phyloP scores from a whole-genome alignment of 192 early-diverging fungal genomes.

The Umbelopsis ramanniana region DNA sequence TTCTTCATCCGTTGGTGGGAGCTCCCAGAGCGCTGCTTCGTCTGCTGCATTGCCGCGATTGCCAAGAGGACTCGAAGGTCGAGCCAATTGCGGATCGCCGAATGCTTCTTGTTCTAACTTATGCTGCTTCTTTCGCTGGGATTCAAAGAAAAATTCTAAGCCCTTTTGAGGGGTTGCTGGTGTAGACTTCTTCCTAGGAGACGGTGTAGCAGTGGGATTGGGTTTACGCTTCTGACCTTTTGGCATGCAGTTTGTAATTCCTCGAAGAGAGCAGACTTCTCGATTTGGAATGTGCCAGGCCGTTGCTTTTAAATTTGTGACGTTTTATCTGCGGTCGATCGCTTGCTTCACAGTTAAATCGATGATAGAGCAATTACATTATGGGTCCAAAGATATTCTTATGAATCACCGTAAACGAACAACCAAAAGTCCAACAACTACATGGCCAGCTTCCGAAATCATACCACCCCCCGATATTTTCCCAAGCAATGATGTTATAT shows the following conservation, averaged over 20 bases:
- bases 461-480: not conserved
- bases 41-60: slow-evolving; percentile 16
- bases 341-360: too few species aligned
- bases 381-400: not conserved
- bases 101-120: slow-evolving; percentile 28
- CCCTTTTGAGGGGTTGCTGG: slow-evolving; percentile 4
- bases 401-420: too few species aligned
- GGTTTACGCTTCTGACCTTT: slow-evolving; percentile 14
- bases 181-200: not conserved
- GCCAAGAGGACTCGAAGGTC: not conserved
- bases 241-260: not conserved
- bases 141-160: slow-evolving; percentile 26
- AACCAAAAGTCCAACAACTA: too few species aligned
- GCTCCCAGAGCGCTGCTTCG: not conserved
- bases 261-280: too few species aligned
- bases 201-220: not conserved
- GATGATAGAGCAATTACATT: too few species aligned
- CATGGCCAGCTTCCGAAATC: too few species aligned
- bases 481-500: not conserved
- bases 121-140: slow-evolving; percentile 26
- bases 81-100: not conserved
- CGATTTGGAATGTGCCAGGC: too few species aligned
- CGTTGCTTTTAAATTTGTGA: not conserved
- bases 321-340: not conserved
- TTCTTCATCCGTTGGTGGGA: not conserved